Base-by-base conservation (phyloP, 345 rosid genomes). In the Arabidopsis arenosa region DNA sequence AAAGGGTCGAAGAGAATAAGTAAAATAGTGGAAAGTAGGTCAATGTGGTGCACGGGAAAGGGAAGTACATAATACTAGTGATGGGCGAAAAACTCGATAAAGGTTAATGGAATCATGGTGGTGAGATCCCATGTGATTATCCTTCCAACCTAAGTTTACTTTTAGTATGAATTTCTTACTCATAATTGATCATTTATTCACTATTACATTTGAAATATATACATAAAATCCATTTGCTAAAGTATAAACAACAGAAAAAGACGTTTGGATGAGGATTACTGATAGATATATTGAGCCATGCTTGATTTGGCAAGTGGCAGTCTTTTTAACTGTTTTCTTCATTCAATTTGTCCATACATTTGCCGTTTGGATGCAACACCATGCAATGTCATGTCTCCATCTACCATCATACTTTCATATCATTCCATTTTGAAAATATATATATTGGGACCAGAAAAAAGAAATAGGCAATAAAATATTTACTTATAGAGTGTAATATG, bases 121-220 rank as follows among this genome's bases (percentile, higher is more conserved):
- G 68, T 68, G 69, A 75, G 44, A 59, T 68, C 57, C 70, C 80
- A 69, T 76, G 75, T 76, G 75, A 51, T 49, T 49, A 75, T 67
- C 74, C 73, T 75, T 75, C 44, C 15, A 39, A 37, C 60, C 36
- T 18, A 75, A 75, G 60, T 66, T 57, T 47, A 21, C 66, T 65
- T 74, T 13, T 23, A 23, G 26, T 55, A 49, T 9, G 0, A 0
- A 33, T 17, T 47, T 12, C 3, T 35, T 68, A 7, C 1, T 32
- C 13, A 48, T 4, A 71, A 59, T 21, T 35, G 14, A 11, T 21
- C 35, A 72, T 21, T 5, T 36, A 36, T 10, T 48, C 57, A 37
- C 35, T 43, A 28, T 69, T 37, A 9, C 35, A 30, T n/a, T 0
- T 6, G 7, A 36, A 5, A 1, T 36, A 36, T 4, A 23, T 36